Percentiles rank a stretch among this genome's conserved stretches.
phyloP scores from a whole-genome alignment of 352 stramenopile species.

The Phytophthora sp. region DNA sequence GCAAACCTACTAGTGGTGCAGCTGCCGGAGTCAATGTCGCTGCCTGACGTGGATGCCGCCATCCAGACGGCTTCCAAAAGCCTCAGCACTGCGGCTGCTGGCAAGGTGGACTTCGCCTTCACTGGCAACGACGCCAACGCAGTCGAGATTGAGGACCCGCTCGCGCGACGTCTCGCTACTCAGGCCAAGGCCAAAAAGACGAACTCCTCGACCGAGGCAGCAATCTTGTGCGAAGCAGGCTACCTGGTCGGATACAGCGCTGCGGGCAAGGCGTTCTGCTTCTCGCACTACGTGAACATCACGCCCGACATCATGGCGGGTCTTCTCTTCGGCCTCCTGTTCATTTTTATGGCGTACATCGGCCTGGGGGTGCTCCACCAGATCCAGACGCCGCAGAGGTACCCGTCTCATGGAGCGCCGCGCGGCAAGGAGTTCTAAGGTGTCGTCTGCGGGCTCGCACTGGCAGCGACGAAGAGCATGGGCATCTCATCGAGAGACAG shows the following conservation, averaged over 20 bases:
- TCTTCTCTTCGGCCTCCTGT: constrained; percentile 82
- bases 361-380: constrained; percentile 69
- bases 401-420: constrained; percentile 72
- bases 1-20: constrained; percentile 73
- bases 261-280: constrained; percentile 79
- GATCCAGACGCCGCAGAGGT: constrained; percentile 80
- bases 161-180: constrained; percentile 40
- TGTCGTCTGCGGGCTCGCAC: neutral
- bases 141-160: constrained; percentile 28
- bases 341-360: constrained; percentile 81
- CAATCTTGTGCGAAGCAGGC: constrained; percentile 64
- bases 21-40: constrained; percentile 36
- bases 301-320: constrained; percentile 77
- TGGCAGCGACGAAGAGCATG: neutral
- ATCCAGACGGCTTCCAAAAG: constrained; percentile 48
- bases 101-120: constrained; percentile 65
- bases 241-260: constrained; percentile 63
- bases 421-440: constrained; percentile 87
- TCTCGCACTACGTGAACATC: constrained; percentile 86
- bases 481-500: constrained; percentile 6
- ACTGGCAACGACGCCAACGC: constrained; percentile 54
- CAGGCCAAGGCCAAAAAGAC: constrained; percentile 27
- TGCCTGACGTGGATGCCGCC: constrained; percentile 45
- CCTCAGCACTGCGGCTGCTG: constrained; percentile 40
- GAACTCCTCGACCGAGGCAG: constrained; percentile 19